Percentiles rank a stretch among this genome's conserved stretches.
phyloP scores from a whole-genome alignment of 2,329 filamentous ascomycete species.

The Alternaria infectoria region DNA sequence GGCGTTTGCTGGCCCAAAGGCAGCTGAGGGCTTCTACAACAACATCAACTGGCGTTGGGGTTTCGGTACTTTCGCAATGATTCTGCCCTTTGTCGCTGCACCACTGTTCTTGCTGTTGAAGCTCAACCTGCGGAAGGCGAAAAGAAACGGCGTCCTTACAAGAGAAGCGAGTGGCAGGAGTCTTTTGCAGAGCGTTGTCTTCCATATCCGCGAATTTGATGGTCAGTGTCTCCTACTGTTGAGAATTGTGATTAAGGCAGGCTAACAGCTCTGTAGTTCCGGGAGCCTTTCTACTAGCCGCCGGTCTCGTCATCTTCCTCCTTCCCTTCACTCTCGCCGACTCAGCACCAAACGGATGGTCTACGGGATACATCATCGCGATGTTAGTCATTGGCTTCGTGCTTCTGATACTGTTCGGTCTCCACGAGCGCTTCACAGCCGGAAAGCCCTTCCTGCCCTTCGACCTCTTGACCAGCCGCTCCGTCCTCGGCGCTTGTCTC shows the following conservation, averaged over 20 bases:
- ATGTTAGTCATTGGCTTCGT: slow-evolving; percentile 45
- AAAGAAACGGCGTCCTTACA: slow-evolving; percentile 57
- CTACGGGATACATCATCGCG: slow-evolving; percentile 41
- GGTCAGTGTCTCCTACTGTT: not conserved
- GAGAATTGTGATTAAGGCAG: fast-evolving
- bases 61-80: slow-evolving; percentile 69
- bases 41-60: slow-evolving; percentile 67
- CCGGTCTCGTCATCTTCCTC: slow-evolving; percentile 68
- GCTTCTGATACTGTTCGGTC: slow-evolving; percentile 39
- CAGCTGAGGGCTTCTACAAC: slow-evolving; percentile 47
- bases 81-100: slow-evolving; percentile 66
- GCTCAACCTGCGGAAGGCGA: slow-evolving; percentile 64
- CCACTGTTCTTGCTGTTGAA: slow-evolving; percentile 60
- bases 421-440: slow-evolving; percentile 49
- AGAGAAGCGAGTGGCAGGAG: slow-evolving; percentile 53
- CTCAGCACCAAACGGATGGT: slow-evolving; percentile 28
- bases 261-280: slow-evolving; percentile 39
- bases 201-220: slow-evolving; percentile 69
- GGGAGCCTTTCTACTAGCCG: slow-evolving; percentile 66
- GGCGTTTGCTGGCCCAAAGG: slow-evolving; percentile 25
- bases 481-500: slow-evolving; percentile 58
- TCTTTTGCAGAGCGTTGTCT: slow-evolving; percentile 51
- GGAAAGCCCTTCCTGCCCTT: slow-evolving; percentile 50
- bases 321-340: slow-evolving; percentile 65
- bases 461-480: slow-evolving; percentile 38